Evolutionary conservation across 1,284 basidiomycete species (phyloP), one percentile per base, ranked within the genome.

Genomic region (Microbotryomycetes sp.): DNA sequence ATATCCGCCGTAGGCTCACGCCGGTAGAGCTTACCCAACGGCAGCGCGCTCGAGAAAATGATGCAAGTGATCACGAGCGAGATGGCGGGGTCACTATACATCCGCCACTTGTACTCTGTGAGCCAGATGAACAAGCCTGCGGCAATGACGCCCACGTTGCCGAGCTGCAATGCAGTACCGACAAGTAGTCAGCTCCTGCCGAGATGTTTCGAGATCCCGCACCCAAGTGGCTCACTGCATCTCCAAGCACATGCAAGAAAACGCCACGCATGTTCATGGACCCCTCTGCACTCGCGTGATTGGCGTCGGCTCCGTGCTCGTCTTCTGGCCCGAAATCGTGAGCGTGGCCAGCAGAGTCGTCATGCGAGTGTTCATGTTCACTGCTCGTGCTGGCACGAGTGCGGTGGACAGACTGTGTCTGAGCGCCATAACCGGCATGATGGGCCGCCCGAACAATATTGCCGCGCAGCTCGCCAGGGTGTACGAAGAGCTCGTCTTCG

Each of bases 191-290:
- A 55, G 9, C n/a, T n/a, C n/a, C n/a, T n/a, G n/a, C n/a, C n/a
- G n/a, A n/a, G n/a, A n/a, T n/a, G n/a, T n/a, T n/a, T n/a, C n/a
- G n/a, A n/a, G 45, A 31, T 4, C 45, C 6, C 29, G 13, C 3
- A 30, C 26, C 15, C n/a, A 24, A 16, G 18, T 41, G 21, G 74
- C 76, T 73, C 61, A 77, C 66, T 24, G 96, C 96, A 77, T 99
- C 96, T 35, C 96, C 94, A 46, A 98, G 76, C 27, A 98, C 94
- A 76, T 98, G 96, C 26, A 98, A 78, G 59, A 98, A 81, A 3
- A 98, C 82, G 29, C 92, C 96, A 31, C 81, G 88, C 92, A 98
- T 97, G 78, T 97, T 99, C 94, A 99, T 97, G 5, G 86, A 89
- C 21, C 87, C 85, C 55, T 76, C 71, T 21, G n/a, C 7, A 7